Evolutionary conservation across 2,329 filamentous ascomycete species (phyloP).

Genomic region (Microsporum ferrugineum): DNA sequence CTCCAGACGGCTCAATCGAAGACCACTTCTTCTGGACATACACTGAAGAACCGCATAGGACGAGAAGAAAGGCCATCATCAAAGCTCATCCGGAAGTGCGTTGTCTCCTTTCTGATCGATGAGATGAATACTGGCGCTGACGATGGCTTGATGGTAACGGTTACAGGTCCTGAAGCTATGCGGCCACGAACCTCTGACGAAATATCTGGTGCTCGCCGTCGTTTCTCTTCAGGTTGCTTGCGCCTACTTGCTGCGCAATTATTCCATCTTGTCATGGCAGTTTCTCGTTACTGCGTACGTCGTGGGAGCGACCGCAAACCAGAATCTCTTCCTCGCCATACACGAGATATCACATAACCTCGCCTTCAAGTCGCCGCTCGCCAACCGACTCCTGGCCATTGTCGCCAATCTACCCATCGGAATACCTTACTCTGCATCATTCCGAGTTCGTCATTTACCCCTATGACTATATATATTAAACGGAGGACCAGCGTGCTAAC

Average conservation of each 20-base stretch:
- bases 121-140: background rate
- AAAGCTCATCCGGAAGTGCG: constrained; percentile 90
- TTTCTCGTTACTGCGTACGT: constrained; percentile 85
- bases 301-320: constrained; percentile 88
- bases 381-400: constrained; percentile 79
- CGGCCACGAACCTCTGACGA: constrained; percentile 88
- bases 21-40: constrained; percentile 95
- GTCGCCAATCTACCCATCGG: constrained; percentile 94
- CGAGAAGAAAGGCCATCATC: constrained; percentile 83
- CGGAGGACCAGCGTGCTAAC: background rate
- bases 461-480: background rate
- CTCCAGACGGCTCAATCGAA: constrained; percentile 26
- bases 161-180: constrained; percentile 85
- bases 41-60: constrained; percentile 92
- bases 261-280: constrained; percentile 66
- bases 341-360: constrained; percentile 98
- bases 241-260: constrained; percentile 65
- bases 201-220: constrained; percentile 78
- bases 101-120: constrained; percentile 2
- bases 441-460: constrained; percentile 52
- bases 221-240: constrained; percentile 69
- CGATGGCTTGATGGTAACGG: background rate
- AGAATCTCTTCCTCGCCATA: constrained; percentile 96
- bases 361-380: constrained; percentile 68
- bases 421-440: constrained; percentile 89